Percentiles rank a stretch among this genome's conserved stretches.
Conservation (phyloP, 2,329 filamentous ascomycete genomes). For the Neonectria hederae region DNA sequence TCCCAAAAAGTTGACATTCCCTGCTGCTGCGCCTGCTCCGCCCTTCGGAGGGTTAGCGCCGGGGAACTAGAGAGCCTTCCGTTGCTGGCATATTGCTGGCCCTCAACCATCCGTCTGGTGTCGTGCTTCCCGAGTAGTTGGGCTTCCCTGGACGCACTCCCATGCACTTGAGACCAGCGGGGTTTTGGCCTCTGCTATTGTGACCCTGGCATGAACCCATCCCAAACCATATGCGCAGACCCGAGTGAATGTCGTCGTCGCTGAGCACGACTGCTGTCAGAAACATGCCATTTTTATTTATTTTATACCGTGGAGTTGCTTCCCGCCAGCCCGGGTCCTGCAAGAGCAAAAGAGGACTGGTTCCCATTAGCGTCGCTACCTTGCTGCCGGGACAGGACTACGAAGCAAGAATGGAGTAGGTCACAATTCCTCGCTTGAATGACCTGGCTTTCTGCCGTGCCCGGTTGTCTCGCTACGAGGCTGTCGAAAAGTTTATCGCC, state of each 20-base stretch:
- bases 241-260: background rate
- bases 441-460: background rate
- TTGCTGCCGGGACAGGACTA: constrained; percentile 1
- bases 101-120: constrained; percentile 12
- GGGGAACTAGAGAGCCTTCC: constrained; percentile 23
- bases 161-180: background rate
- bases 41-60: constrained; percentile 16
- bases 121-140: constrained; percentile 10
- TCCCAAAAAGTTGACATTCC: constrained; percentile 5
- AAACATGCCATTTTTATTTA: constrained; percentile 13
- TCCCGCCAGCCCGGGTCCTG: background rate
- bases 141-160: constrained; percentile 11
- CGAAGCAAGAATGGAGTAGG: background rate
- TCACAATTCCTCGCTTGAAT: background rate
- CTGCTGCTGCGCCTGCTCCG: constrained; percentile 4
- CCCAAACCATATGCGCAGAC: background rate
- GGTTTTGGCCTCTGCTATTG: constrained; percentile 6
- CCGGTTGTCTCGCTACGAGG: background rate
- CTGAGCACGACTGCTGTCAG: background rate
- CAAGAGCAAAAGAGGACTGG: constrained; percentile 1
- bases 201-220: constrained; percentile 12
- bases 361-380: constrained; percentile 10
- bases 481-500: constrained; percentile 1
- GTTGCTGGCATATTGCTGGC: constrained; percentile 1
- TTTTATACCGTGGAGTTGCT: background rate